These are phyloP conservation scores for Tripterygium wilfordii DNA, from an alignment of 177 flowering plant genomes.

Conservation along the genomic window DNA sequence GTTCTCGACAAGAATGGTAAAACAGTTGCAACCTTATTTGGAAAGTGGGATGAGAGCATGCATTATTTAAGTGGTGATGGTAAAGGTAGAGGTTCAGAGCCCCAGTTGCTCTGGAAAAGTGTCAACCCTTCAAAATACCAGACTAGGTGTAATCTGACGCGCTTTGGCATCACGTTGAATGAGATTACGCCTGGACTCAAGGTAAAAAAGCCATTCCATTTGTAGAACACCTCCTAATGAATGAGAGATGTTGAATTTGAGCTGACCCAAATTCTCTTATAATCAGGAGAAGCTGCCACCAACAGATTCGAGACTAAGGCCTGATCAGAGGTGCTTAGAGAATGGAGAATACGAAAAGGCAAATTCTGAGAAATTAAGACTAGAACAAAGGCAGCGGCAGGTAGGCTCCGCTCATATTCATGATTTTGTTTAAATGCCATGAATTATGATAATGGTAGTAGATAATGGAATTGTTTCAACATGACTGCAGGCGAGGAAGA, in stretches of 20 bases:
- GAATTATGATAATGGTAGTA: not conserved
- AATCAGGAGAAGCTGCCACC: constrained; percentile 46
- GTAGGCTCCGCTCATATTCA: constrained; percentile 6
- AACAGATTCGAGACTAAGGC: constrained; percentile 48
- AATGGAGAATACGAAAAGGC: constrained; percentile 48
- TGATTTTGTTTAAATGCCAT: not conserved
- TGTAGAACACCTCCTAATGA: too few species aligned
- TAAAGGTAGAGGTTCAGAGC: constrained; percentile 35
- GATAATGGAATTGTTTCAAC: not conserved
- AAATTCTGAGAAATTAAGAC: constrained; percentile 42
- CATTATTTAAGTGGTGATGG: constrained; percentile 41
- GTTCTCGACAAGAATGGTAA: constrained; percentile 52
- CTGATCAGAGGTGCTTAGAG: constrained; percentile 43
- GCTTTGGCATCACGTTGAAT: constrained; percentile 59
- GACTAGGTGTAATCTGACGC: constrained; percentile 52
- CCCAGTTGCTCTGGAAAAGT: constrained; percentile 48
- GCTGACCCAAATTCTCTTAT: not conserved
- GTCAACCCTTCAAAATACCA: constrained; percentile 32
- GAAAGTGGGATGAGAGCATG: constrained; percentile 77
- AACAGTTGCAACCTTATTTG: constrained; percentile 51
- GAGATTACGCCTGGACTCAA: constrained; percentile 55
- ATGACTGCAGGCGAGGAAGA: constrained; percentile 45
- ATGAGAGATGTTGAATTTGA: too few species aligned
- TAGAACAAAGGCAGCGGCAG: constrained; percentile 45
- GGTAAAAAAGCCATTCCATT: too few species aligned